These are phyloP conservation scores for Ceratocystis albifundus DNA, from an alignment of 2,329 filamentous ascomycete species.

Conservation along the genomic window DNA sequence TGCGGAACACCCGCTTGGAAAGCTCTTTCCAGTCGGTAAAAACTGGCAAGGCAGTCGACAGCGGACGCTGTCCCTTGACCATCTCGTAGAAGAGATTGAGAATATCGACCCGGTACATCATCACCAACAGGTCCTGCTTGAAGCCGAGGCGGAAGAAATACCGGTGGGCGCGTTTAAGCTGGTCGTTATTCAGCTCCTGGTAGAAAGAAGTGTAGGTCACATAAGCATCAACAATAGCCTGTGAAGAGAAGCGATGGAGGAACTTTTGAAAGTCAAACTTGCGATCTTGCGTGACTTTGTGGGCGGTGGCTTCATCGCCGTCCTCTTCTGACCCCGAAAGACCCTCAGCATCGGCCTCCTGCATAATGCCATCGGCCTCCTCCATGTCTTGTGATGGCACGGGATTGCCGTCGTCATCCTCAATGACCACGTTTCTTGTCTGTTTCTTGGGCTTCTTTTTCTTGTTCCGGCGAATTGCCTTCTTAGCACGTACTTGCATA, in stretches of 20 bases:
- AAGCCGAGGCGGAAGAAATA: slow-evolving; percentile 92
- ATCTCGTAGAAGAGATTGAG: slow-evolving; percentile 79
- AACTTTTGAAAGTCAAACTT: slow-evolving; percentile 92
- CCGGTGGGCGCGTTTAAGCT: slow-evolving; percentile 83
- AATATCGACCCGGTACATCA: slow-evolving; percentile 85
- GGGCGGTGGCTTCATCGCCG: slow-evolving; percentile 57
- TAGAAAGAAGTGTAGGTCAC: slow-evolving; percentile 70
- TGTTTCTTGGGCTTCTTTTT: slow-evolving; percentile 42
- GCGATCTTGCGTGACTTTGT: slow-evolving; percentile 63
- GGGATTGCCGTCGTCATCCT: slow-evolving; percentile 18
- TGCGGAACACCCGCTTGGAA: slow-evolving; percentile 68
- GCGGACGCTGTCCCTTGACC: slow-evolving; percentile 73
- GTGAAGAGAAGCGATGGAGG: slow-evolving; percentile 65
- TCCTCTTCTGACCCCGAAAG: slow-evolving; percentile 38
- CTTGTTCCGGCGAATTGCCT: slow-evolving; percentile 61
- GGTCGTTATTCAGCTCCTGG: slow-evolving; percentile 61
- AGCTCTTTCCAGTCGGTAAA: slow-evolving; percentile 90
- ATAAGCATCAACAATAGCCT: slow-evolving; percentile 82
- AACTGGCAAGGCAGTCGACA: slow-evolving; percentile 54
- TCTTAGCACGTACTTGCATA: slow-evolving; percentile 78
- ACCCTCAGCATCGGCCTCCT: slow-evolving; percentile 23
- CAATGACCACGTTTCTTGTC: slow-evolving; percentile 13
- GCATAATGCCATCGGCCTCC: slow-evolving; percentile 26
- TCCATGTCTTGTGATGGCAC: slow-evolving; percentile 2
- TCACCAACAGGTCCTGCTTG: slow-evolving; percentile 81